Base-by-base conservation (phyloP, 176 grass and related monocot species). In the Areca catechu region DNA sequence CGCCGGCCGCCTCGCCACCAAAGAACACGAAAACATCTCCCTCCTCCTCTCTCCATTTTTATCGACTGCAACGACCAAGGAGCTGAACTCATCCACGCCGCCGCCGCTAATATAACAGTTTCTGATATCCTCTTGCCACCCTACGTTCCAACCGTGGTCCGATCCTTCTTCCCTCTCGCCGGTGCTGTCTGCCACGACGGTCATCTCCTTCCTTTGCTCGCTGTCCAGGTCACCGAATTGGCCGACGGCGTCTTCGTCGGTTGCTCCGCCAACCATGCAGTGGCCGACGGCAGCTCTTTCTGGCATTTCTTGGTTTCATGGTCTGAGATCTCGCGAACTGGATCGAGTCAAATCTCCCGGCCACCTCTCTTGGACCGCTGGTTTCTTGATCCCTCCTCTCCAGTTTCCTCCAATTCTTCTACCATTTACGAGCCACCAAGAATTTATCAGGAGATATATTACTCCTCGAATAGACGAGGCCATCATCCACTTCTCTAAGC, bases 241-340 rank as follows among this genome's bases (percentile, higher is more conserved):
- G 73, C 78, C 0, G 87, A 98, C 61, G 84, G 84, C 53, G 69
- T 98, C 58, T 98, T 98, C 70, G 75, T 98, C 51, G 93, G 87
- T 71, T 74, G 82, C 62, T 72, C 72, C 43, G 81, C 82, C 58
- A 91, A 76, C 81, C 92, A 97, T 76, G 83, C 86, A 29, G 65
- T 97, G 53, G 80, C 91, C 24, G 93, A 98, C 66, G 86, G 87
- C 7, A 92, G 87, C 56, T 98, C 93, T 23, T 92, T 98, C 27
- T 98, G 93, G 93, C 72, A 89, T 62, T 92, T 98, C 63, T 82
- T 85, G 19, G 92, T 92, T 58, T 56, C 78, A 27, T 98, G 93
- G 93, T 81, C 93, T 7, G 29, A 30, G 29, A 30, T 30, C 29
- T 30, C 29, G 5, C 29, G 29, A 30, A 30, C 29, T 30, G 29